phyloP scores from a whole-genome alignment of 2,329 filamentous ascomycete genomes.

The Ophiocordyceps polyrhachis-furcata region DNA sequence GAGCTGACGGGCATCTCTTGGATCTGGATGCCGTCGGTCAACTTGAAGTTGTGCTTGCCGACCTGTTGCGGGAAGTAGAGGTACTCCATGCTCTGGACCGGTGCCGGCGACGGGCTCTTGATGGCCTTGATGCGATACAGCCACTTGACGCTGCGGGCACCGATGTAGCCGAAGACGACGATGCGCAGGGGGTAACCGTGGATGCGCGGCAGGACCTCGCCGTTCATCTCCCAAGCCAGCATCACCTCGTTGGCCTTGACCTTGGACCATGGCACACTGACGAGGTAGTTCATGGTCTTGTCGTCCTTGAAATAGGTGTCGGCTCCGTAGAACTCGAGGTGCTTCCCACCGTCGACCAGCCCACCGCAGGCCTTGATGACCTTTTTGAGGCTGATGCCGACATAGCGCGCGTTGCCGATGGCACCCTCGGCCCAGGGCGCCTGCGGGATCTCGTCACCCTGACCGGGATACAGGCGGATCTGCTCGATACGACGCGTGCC shows the following conservation, averaged over 20 bases:
- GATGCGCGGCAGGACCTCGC: background rate
- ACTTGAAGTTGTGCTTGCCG: constrained; percentile 44
- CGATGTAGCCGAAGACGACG: background rate
- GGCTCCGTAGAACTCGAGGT: background rate
- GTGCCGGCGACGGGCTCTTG: constrained; percentile 28
- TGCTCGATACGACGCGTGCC: background rate
- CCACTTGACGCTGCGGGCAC: background rate
- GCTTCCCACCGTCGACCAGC: background rate
- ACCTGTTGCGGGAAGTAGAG: constrained; percentile 51
- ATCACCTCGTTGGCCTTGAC: background rate
- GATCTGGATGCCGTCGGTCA: constrained; percentile 43
- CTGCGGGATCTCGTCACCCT: background rate
- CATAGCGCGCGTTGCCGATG: background rate
- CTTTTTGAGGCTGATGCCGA: background rate
- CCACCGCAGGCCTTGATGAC: background rate
- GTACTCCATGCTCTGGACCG: constrained; percentile 47
- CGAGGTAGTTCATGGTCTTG: background rate
- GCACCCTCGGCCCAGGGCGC: background rate
- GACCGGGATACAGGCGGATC: background rate
- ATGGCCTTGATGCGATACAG: background rate
- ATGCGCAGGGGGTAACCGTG: background rate
- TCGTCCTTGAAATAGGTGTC: background rate
- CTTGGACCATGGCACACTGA: background rate
- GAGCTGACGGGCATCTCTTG: constrained; percentile 54
- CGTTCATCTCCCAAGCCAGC: background rate